Conservation (phyloP, 2,329 filamentous ascomycete species). For the Neofusicoccum sp. region DNA sequence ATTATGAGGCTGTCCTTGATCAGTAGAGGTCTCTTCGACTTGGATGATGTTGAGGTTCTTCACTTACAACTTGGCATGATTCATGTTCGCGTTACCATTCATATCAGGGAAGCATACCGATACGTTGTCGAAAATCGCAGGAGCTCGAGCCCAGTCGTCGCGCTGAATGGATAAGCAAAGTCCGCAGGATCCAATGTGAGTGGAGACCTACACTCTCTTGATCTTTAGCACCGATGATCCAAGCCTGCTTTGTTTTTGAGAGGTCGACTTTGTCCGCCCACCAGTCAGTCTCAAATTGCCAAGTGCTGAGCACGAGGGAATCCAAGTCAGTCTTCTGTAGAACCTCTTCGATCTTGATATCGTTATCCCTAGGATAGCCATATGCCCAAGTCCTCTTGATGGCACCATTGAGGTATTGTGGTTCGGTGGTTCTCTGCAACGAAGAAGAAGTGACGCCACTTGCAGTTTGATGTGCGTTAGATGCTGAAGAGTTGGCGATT, state of each 20-base stretch:
- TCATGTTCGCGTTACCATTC: slow-evolving; percentile 68
- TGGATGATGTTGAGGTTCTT: neutral
- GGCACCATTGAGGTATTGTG: slow-evolving; percentile 60
- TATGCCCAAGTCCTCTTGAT: slow-evolving; percentile 82
- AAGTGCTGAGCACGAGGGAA: slow-evolving; percentile 82
- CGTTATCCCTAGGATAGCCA: slow-evolving; percentile 65
- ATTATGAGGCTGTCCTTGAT: slow-evolving; percentile 64
- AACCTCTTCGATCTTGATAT: slow-evolving; percentile 88
- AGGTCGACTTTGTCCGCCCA: slow-evolving; percentile 73
- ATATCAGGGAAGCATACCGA: slow-evolving; percentile 80
- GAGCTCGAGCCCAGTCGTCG: slow-evolving; percentile 20
- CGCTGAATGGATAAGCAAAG: neutral
- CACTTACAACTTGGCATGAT: slow-evolving; percentile 81
- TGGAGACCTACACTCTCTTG: slow-evolving; percentile 31
- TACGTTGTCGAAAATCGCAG: slow-evolving; percentile 54
- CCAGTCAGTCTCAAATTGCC: slow-evolving; percentile 84
- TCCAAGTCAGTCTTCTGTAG: slow-evolving; percentile 72
- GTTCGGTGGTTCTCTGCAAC: neutral
- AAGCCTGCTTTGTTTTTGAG: slow-evolving; percentile 49
- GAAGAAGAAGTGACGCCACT: neutral
- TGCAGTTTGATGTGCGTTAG: neutral
- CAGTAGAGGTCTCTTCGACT: neutral
- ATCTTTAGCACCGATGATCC: slow-evolving; percentile 64
- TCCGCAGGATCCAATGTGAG: neutral
- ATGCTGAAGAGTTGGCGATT: neutral